phyloP scores from a whole-genome alignment of 139 green algal genomes.

The Closterium sp. region DNA sequence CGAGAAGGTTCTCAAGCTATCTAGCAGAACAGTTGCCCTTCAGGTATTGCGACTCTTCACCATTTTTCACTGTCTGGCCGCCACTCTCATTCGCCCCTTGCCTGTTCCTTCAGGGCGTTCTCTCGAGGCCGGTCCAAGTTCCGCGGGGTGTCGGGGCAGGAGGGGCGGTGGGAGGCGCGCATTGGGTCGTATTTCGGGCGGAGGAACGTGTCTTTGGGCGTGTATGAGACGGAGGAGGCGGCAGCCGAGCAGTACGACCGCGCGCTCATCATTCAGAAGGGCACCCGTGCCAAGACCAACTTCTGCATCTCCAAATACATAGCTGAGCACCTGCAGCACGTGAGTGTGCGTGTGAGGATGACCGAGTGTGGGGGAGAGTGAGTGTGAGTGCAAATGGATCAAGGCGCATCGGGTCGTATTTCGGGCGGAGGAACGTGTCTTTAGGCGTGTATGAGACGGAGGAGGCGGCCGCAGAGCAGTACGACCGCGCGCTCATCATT shows the following conservation, averaged over 20 bases:
- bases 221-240: conserved; percentile 66
- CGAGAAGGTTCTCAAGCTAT: too few relatives aligned
- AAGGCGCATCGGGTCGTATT: conserved; percentile 66
- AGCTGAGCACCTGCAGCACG: conserved; percentile 44
- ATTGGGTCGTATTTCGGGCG: conserved; percentile 65
- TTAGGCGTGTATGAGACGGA: conserved; percentile 68
- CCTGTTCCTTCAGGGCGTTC: conserved; percentile 59
- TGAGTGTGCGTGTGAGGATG: neutral
- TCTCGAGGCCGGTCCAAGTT: conserved; percentile 61
- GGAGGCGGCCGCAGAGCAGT: too few relatives aligned
- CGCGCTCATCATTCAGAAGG: conserved; percentile 52
- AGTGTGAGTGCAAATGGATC: too few relatives aligned
- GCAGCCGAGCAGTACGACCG: conserved; percentile 71
- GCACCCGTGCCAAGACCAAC: conserved; percentile 61
- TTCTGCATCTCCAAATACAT: conserved; percentile 68
- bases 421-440: conserved; percentile 69
- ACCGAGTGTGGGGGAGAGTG: neutral
- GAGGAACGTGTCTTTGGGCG: conserved; percentile 74
- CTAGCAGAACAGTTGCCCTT: too few relatives aligned
- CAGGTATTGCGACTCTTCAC: too few relatives aligned
- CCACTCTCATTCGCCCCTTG: too few relatives aligned
- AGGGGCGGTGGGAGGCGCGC: conserved; percentile 68
- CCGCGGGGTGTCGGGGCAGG: conserved; percentile 66
- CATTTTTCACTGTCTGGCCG: too few relatives aligned
- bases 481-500: too few relatives aligned